Base-by-base conservation (phyloP, 768 basidiomycete genomes). In the Rhizopogon vinicolor region DNA sequence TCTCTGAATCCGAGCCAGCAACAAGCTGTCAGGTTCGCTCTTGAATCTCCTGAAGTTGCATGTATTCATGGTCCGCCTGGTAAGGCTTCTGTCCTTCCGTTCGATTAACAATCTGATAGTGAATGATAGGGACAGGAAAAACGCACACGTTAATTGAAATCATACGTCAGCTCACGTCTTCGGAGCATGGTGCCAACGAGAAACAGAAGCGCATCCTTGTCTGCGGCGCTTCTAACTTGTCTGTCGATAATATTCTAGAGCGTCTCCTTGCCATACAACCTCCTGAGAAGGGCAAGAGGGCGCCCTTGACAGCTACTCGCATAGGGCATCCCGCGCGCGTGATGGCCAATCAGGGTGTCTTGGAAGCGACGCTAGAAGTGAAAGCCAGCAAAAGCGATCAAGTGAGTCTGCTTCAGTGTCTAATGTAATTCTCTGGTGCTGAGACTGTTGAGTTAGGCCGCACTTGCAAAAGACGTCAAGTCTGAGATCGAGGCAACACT, bases 41-140 rank as follows among this genome's bases (percentile, higher is more conserved):
- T 99, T 5, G 83, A 83, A 58, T 83, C 90, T 0, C 78, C 81
- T 5, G 87, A 96, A 66, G 81, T 98, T 0, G 92, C 91, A 1
- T 92, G 93, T 62, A 93, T 99, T 25, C 95, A 98, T 64, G 97
- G 97, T 0, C 97, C 97, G n/a, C 97, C 97, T 57, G 96, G 96
- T 82, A 65, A 13, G 5, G 18, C 29, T n/a, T 41, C 43, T 10
- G 35, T 39, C 59, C 25, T 28, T 3, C 10, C 14, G 22, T 16
- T 37, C 18, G 18, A 8, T 22, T 43, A 6, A 46, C 7, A 35
- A 42, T 52, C 44, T 48, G 19, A 57, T 44, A 8, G 19, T 19
- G 9, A n/a, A 10, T 46, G 9, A 51, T 41, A 85, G 86, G 91
- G 56, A 96, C 94, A 2, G 96, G 96, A 7, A 98, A 98, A 75